Base-by-base conservation (phyloP, 768 basidiomycete genomes). In the Leccinum fibrillosum region DNA sequence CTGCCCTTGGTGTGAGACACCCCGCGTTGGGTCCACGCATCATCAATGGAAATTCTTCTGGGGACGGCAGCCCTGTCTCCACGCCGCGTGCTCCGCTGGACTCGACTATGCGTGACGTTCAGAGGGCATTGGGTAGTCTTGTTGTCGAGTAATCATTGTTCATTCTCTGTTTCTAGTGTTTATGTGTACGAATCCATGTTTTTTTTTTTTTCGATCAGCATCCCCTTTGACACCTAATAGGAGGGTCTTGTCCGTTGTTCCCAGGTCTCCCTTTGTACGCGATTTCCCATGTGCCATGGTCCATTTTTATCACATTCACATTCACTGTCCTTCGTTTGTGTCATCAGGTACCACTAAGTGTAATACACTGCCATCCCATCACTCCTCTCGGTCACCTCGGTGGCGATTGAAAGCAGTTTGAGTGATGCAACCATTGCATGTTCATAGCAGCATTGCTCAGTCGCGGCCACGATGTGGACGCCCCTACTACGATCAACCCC, bases 1-100 rank as follows among this genome's bases (percentile, higher is more conserved):
- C 88, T 54, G 91, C 91, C 32, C 77, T 94, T 56, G 92, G 92
- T 48, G 81, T 93, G 59, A 82, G 91, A 74, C 90, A 92, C 73
- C 92, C 92, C 30, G 80, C 81, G 39, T 76, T 92, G 58, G 82
- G 81, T 21, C 84, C 86, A 37, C 82, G 90, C 62, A 69, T 83
- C 53, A 71, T 87, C 60, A 71, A 63, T 68, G 75, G 73, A 56
- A 70, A 73, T 53, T 75, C 73, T 53, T 64, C 71, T 10, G 75
- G 76, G 45, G 68, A 72, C n/a, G 72, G 72, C 37, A 62, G 61
- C 55, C 59, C 72, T 56, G 59, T 66, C 39, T 48, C 67, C 45
- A 57, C 49, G 7, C 61, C 60, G 58, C 61, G 72, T 67, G 77
- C 71, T 55, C 77, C 79, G 34, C 75, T 80, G 51, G 86, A 82